Percentiles rank a stretch among this genome's conserved stretches.
Evolutionary conservation across 2,329 filamentous ascomycete genomes (phyloP).

Genomic region (Xylariaceae sp.): DNA sequence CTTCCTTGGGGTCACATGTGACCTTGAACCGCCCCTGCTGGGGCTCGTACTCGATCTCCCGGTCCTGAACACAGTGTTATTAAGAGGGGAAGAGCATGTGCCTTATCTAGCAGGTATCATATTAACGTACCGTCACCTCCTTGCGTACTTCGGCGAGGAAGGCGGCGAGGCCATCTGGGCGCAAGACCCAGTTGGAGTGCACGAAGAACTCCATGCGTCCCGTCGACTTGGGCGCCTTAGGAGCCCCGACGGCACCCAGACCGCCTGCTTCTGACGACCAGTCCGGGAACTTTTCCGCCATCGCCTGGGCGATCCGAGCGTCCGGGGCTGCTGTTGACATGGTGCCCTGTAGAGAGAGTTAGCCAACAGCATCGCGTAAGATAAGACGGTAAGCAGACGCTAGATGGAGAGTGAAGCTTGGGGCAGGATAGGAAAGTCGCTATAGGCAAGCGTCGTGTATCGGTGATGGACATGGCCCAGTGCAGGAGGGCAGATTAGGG

Average conservation of each 20-base stretch:
- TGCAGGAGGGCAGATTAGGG: too few species aligned
- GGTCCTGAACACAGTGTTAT: slow-evolving; percentile 6
- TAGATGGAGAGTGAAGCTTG: slow-evolving; percentile 1
- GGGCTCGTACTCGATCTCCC: slow-evolving; percentile 9
- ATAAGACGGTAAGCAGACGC: too few species aligned
- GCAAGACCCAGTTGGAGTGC: slow-evolving; percentile 14
- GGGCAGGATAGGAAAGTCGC: background rate
- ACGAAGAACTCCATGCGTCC: slow-evolving; percentile 12
- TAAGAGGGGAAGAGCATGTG: too few species aligned
- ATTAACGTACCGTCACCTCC: slow-evolving; percentile 7
- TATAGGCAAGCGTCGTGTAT: too few species aligned
- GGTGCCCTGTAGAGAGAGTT: too few species aligned
- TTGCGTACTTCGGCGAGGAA: slow-evolving; percentile 11
- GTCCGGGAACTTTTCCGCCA: background rate
- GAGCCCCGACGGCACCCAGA: too few species aligned
- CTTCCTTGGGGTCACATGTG: slow-evolving; percentile 5
- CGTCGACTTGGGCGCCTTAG: too few species aligned
- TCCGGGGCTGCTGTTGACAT: too few species aligned
- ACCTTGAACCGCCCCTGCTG: slow-evolving; percentile 6
- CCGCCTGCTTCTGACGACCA: background rate
- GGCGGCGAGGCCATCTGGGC: slow-evolving; percentile 9
- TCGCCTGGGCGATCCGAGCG: background rate
- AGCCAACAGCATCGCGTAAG: too few species aligned
- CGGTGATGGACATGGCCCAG: too few species aligned
- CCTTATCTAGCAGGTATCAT: background rate